A percentile compares a stretch with the other conserved stretches of the same genome.
These are phyloP conservation scores for Aspergillus conjunctus DNA, from an alignment of 495 filamentous ascomycete species.

Conservation along the genomic window DNA sequence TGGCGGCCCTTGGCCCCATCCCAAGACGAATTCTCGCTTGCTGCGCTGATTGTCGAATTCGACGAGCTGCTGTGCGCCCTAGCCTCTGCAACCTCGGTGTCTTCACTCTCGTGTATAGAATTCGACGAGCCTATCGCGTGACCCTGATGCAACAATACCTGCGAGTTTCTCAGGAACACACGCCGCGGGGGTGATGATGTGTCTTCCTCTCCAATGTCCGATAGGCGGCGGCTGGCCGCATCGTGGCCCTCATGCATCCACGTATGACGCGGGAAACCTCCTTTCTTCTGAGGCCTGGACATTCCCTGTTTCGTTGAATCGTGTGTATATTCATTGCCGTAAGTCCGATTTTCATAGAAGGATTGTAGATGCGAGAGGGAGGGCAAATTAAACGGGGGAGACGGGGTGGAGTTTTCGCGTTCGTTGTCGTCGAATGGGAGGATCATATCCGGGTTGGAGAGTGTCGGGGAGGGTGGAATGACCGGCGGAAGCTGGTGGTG, in stretches of 20 bases:
- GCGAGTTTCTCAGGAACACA: conserved; percentile 22
- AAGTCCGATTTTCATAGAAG: conserved; percentile 27
- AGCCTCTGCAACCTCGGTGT: conserved; percentile 24
- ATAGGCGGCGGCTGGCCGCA: conserved; percentile 61
- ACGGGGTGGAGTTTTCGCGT: conserved; percentile 56
- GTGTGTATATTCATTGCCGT: conserved; percentile 25
- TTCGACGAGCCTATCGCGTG: conserved; percentile 24
- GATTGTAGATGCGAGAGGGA: conserved; percentile 42
- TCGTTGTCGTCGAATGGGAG: conserved; percentile 65
- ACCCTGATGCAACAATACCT: conserved; percentile 13
- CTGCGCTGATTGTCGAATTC: conserved; percentile 44
- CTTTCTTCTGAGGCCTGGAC: conserved; percentile 36
- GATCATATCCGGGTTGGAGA: conserved; percentile 96
- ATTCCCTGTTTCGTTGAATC: conserved; percentile 19
- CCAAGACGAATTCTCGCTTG: conserved; percentile 32
- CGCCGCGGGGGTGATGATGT: conserved; percentile 32
- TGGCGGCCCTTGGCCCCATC: conserved; percentile 26
- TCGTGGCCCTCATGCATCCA: conserved; percentile 57
- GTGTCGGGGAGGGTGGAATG: conserved; percentile 67
- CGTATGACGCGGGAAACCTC: conserved; percentile 45
- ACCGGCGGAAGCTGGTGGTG: conserved; percentile 19
- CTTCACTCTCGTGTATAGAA: conserved; percentile 15
- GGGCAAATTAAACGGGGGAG: conserved; percentile 48
- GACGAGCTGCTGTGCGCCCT: conserved; percentile 40
- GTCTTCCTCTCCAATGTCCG: conserved; percentile 71